A percentile compares a stretch with the other conserved stretches of the same genome.
phyloP scores from a whole-genome alignment of 2,329 filamentous ascomycete species.

The Clarireedia sp. region DNA sequence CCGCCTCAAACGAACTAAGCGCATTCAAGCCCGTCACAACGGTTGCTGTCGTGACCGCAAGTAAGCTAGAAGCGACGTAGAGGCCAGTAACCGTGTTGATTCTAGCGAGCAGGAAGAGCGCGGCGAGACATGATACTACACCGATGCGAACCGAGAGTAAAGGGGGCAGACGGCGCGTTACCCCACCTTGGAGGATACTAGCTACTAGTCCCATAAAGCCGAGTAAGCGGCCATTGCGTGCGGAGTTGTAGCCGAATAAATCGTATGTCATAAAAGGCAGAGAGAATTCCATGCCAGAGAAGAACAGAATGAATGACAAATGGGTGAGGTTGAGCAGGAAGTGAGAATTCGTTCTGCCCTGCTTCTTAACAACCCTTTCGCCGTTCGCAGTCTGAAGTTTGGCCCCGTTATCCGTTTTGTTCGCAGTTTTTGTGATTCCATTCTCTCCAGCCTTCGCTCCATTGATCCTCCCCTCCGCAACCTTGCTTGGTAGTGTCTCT shows the following conservation, averaged over 20 bases:
- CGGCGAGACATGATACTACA: conserved; percentile 65
- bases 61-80: conserved; percentile 72
- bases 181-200: conserved; percentile 84
- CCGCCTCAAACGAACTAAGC: conserved; percentile 82
- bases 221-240: conserved; percentile 75
- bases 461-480: conserved; percentile 27
- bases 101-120: conserved; percentile 71
- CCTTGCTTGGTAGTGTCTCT: conserved; percentile 68
- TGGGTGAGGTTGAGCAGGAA: conserved; percentile 76
- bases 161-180: conserved; percentile 78
- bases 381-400: conserved; percentile 23
- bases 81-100: conserved; percentile 61
- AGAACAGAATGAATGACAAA: conserved; percentile 88
- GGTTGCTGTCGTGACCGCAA: conserved; percentile 86
- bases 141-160: conserved; percentile 73
- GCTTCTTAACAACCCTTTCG: conserved; percentile 18
- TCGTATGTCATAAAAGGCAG: conserved; percentile 97
- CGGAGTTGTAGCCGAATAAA: conserved; percentile 73
- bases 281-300: conserved; percentile 97
- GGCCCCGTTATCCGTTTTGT: conserved; percentile 10
- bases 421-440: neutral
- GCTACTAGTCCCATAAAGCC: conserved; percentile 89
- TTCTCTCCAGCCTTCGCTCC: conserved; percentile 20
- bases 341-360: conserved; percentile 65
- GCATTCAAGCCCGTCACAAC: conserved; percentile 93